A percentile compares a stretch with the other conserved stretches of the same genome.
Evolutionary conservation across 352 stramenopile species (phyloP).

Genomic region (Globisporangium splendens): DNA sequence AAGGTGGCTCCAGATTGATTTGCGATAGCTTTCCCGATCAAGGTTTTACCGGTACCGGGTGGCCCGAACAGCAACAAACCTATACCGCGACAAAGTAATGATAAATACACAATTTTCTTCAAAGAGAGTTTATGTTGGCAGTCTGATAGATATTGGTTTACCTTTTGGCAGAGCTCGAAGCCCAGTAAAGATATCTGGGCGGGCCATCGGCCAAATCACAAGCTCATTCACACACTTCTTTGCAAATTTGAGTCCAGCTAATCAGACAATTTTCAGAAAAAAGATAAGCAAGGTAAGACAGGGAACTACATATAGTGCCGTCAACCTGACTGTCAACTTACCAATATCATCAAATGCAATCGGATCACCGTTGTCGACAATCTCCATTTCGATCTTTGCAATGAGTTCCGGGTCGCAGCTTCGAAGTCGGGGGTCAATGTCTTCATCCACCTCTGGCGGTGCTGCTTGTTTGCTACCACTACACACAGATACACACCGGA

Average conservation of each 20-base stretch:
- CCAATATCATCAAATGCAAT: slow-evolving; percentile 98
- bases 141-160: slow-evolving; percentile 20
- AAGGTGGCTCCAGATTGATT: slow-evolving; percentile 97
- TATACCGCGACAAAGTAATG: slow-evolving; percentile 9
- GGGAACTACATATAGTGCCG: not conserved
- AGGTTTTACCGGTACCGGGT: slow-evolving; percentile 95
- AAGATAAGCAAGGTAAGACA: not conserved
- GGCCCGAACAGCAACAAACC: slow-evolving; percentile 95
- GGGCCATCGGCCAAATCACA: slow-evolving; percentile 98
- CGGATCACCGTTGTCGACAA: slow-evolving; percentile 91
- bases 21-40: slow-evolving; percentile 99
- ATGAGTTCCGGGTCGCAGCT: slow-evolving; percentile 95
- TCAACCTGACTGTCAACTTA: slow-evolving; percentile 14
- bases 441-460: slow-evolving; percentile 45
- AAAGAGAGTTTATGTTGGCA: too few relatives aligned
- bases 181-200: slow-evolving; percentile 97
- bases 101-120: not conserved
- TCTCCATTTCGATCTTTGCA: slow-evolving; percentile 97
- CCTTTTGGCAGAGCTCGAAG: slow-evolving; percentile 90
- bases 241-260: slow-evolving; percentile 94
- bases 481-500: slow-evolving; percentile 2
- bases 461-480: slow-evolving; percentile 16
- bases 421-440: slow-evolving; percentile 92
- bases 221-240: slow-evolving; percentile 98
- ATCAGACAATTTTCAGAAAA: not conserved